These are phyloP conservation scores for Basidiobolus meristosporus DNA, from an alignment of 371 early-diverging fungal genomes.

Conservation along the genomic window DNA sequence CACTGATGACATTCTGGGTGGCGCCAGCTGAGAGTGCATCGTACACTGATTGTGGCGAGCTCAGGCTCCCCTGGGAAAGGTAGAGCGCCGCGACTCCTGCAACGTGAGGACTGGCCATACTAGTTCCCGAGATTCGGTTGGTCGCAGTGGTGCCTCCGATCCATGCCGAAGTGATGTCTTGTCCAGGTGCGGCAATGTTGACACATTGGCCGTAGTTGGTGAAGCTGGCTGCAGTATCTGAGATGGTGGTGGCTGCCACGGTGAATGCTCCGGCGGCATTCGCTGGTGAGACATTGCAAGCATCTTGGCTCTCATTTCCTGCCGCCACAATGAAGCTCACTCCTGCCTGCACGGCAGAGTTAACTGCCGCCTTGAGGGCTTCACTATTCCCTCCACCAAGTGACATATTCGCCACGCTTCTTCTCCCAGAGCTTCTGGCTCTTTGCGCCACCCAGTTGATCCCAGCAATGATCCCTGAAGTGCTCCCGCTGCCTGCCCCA, in stretches of 20 bases:
- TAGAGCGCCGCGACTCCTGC: too few relatives aligned
- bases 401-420: conserved; percentile 24
- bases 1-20: too few relatives aligned
- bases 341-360: conserved; percentile 9
- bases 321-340: too few relatives aligned
- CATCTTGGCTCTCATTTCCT: too few relatives aligned
- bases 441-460: conserved; percentile 14
- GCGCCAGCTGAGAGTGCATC: too few relatives aligned
- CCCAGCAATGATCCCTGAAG: conserved; percentile 40
- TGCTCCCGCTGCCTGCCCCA: conserved; percentile 24
- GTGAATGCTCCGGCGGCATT: too few relatives aligned
- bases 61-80: too few relatives aligned
- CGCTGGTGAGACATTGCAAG: too few relatives aligned
- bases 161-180: not conserved
- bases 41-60: too few relatives aligned
- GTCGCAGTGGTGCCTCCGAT: conserved; percentile 7
- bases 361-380: conserved; percentile 15
- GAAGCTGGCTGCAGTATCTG: conserved; percentile 40
- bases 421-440: not conserved
- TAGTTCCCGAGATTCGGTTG: conserved; percentile 54
- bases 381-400: conserved; percentile 25
- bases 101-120: too few relatives aligned
- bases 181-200: conserved; percentile 23
- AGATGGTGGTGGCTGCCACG: too few relatives aligned
- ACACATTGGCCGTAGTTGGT: too few relatives aligned